Percentiles rank a stretch among this genome's conserved stretches.
Evolutionary conservation across 805 yeast genomes (phyloP).

Genomic region (Lipomyces spencermartinsiae): DNA sequence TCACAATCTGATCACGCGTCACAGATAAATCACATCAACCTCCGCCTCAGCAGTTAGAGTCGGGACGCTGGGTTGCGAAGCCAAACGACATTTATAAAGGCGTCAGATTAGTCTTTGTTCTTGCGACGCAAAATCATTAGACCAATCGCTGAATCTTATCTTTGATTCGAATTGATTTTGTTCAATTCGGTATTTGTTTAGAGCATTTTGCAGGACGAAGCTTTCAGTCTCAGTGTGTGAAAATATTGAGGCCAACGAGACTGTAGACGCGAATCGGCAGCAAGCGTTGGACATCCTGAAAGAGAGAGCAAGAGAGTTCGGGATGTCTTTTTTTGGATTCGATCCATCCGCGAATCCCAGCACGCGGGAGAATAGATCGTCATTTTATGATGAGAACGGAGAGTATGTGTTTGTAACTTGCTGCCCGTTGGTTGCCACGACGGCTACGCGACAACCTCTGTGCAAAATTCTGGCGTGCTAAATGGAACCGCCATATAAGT

Average conservation of each 20-base stretch:
- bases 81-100: no score
- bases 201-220: no score
- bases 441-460: not conserved
- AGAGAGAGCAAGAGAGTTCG: not conserved
- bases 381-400: constrained; percentile 19
- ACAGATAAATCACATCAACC: no score
- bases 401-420: constrained; percentile 7
- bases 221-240: not conserved
- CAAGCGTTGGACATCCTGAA: not conserved
- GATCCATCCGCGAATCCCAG: constrained; percentile 34
- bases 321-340: constrained; percentile 39
- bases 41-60: no score
- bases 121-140: no score
- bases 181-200: no score
- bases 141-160: no score
- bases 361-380: constrained; percentile 15
- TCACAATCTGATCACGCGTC: no score
- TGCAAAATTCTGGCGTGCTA: not conserved
- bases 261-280: not conserved
- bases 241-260: not conserved
- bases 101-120: no score
- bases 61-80: no score
- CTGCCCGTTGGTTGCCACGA: not conserved
- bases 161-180: no score
- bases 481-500: not conserved